Conservation (phyloP, 148 eudicot genomes). For the Suaeda aralocaspica region DNA sequence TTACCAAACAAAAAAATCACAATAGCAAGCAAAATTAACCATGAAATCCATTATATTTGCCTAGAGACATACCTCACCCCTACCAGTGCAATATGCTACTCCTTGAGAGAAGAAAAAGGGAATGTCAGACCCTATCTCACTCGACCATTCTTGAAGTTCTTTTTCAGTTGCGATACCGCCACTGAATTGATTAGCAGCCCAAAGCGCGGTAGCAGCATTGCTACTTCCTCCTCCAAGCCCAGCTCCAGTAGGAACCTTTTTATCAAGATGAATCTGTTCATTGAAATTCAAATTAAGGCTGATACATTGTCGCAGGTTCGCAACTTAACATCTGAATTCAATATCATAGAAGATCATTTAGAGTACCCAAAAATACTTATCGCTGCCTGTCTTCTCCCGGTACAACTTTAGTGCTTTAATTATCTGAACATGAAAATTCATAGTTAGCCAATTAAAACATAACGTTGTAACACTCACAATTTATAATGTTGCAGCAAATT, state of each 20-base stretch:
- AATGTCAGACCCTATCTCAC: slow-evolving; percentile 97
- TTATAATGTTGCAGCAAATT: slow-evolving; percentile 11
- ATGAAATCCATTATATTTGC: background rate
- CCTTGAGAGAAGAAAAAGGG: slow-evolving; percentile 95
- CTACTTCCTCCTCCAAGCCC: slow-evolving; percentile 99
- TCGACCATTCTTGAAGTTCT: slow-evolving; percentile 90
- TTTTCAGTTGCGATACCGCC: slow-evolving; percentile 80
- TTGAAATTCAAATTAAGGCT: background rate
- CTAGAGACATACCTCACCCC: slow-evolving; percentile 78
- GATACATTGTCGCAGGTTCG: background rate
- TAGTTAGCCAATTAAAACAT: slow-evolving; percentile 9
- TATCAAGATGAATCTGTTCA: slow-evolving; percentile 82
- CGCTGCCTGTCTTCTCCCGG: slow-evolving; percentile 79
- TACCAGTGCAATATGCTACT: slow-evolving; percentile 93
- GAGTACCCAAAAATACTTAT: slow-evolving; percentile 80
- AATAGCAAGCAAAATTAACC: background rate
- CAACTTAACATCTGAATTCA: background rate
- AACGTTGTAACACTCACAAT: slow-evolving; percentile 4
- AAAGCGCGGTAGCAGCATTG: slow-evolving; percentile 93
- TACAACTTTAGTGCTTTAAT: slow-evolving; percentile 81
- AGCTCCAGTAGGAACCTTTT: slow-evolving; percentile 97
- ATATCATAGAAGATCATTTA: background rate
- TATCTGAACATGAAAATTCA: slow-evolving; percentile 49
- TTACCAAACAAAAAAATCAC: background rate
- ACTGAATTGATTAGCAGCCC: slow-evolving; percentile 96